Conservation (phyloP, 768 basidiomycete genomes). For the Suillus subalutaceus region DNA sequence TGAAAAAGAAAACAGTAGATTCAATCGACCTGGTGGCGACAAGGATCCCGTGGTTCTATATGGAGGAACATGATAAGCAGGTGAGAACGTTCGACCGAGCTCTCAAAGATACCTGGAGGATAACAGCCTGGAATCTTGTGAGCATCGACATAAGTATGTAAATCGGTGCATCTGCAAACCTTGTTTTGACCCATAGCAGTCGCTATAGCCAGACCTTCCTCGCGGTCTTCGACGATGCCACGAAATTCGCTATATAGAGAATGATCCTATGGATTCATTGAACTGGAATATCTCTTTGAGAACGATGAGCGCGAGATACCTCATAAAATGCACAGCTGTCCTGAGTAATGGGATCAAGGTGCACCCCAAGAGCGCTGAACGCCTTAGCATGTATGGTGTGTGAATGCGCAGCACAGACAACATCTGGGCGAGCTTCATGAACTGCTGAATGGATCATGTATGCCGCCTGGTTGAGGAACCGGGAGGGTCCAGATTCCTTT, state of each 20-base stretch:
- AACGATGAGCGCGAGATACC: constrained; percentile 11
- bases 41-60: constrained; percentile 32
- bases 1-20: constrained; percentile 27
- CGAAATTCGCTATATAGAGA: constrained; percentile 34
- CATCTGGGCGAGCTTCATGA: constrained; percentile 39
- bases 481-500: constrained; percentile 34
- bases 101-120: constrained; percentile 20
- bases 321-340: constrained; percentile 38
- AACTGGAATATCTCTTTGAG: neutral
- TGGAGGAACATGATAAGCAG: neutral
- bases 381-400: constrained; percentile 41
- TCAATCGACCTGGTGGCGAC: constrained; percentile 28
- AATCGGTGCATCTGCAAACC: constrained; percentile 12
- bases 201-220: constrained; percentile 38
- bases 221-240: constrained; percentile 38
- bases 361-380: constrained; percentile 37
- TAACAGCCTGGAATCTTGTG: constrained; percentile 20
- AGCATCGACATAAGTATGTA: neutral
- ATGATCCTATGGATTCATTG: constrained; percentile 24
- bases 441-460: constrained; percentile 41
- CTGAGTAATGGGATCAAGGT: constrained; percentile 36
- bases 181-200: constrained; percentile 27
- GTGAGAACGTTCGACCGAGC: neutral
- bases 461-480: constrained; percentile 39
- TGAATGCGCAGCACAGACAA: constrained; percentile 37